Percentiles rank a stretch among this genome's conserved stretches.
Evolutionary conservation across 441 rosid species (phyloP).

Genomic region (Bruguiera hainesii): DNA sequence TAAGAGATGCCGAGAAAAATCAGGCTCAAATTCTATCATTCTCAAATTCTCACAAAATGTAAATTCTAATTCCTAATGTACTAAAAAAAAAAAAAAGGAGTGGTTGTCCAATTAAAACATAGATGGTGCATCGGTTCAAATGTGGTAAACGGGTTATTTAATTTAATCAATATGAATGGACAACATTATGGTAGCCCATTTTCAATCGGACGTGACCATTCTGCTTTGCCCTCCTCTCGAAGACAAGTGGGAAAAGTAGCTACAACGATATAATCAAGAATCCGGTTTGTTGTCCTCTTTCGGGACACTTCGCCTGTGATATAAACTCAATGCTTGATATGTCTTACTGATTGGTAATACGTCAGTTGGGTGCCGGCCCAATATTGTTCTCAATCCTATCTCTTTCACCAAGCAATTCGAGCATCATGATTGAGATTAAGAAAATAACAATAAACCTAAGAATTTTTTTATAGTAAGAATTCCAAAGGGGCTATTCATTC

Average conservation of each 20-base stretch:
- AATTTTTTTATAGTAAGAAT: too few species aligned
- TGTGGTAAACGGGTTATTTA: too few species aligned
- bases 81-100: too few species aligned
- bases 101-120: too few species aligned
- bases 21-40: too few species aligned
- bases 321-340: neutral
- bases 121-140: too few species aligned
- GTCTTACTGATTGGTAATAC: neutral
- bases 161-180: too few species aligned
- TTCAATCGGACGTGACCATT: neutral
- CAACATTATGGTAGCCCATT: neutral
- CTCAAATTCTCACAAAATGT: too few species aligned
- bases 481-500: too few species aligned
- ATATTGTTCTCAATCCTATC: slow-evolving; percentile 2
- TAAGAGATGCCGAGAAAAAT: too few species aligned
- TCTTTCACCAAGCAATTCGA: neutral
- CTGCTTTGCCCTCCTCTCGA: neutral
- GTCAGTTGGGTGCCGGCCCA: neutral
- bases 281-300: neutral
- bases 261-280: neutral
- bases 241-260: neutral
- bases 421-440: neutral
- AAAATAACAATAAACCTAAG: too few species aligned
- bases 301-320: neutral
- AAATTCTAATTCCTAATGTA: too few species aligned